phyloP scores from a whole-genome alignment of 768 basidiomycete species.

The Suillus discolor region DNA sequence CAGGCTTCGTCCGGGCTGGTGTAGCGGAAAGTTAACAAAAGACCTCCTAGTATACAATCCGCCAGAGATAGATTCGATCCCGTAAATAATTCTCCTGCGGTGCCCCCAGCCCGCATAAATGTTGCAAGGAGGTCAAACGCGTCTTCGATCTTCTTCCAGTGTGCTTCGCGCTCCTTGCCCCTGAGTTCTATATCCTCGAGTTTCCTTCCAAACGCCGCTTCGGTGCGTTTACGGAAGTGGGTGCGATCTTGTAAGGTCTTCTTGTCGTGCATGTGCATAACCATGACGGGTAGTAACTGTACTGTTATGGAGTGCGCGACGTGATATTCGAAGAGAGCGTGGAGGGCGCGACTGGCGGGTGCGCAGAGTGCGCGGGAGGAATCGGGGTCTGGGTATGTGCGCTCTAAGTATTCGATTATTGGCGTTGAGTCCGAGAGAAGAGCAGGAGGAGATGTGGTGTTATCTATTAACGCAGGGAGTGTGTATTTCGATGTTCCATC shows the following conservation, averaged over 20 bases:
- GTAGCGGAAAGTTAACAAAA: slow-evolving; percentile 24
- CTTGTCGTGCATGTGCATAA: slow-evolving; percentile 24
- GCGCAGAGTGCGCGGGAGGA: slow-evolving; percentile 19
- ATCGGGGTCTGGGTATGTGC: slow-evolving; percentile 23
- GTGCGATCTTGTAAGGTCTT: slow-evolving; percentile 23
- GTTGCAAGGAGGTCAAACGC: slow-evolving; percentile 15
- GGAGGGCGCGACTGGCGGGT: slow-evolving; percentile 21
- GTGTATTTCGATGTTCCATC: slow-evolving; percentile 32
- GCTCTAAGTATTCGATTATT: slow-evolving; percentile 41
- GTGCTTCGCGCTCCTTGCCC: slow-evolving; percentile 25
- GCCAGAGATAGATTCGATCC: slow-evolving; percentile 24
- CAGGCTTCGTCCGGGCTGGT: slow-evolving; percentile 32
- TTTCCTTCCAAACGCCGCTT: slow-evolving; percentile 15
- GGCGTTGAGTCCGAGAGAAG: slow-evolving; percentile 36
- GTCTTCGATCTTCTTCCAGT: slow-evolving; percentile 24
- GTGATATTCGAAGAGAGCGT: slow-evolving; percentile 26
- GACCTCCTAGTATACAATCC: slow-evolving; percentile 30
- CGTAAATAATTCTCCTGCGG: slow-evolving; percentile 19
- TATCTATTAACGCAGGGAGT: slow-evolving; percentile 32
- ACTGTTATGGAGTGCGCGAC: slow-evolving; percentile 18
- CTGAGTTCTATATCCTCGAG: slow-evolving; percentile 15
- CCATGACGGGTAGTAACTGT: slow-evolving; percentile 20
- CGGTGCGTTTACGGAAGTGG: slow-evolving; percentile 19
- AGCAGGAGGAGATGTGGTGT: slow-evolving; percentile 20
- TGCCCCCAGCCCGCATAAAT: slow-evolving; percentile 11